phyloP scores from a whole-genome alignment of 2,329 filamentous ascomycete genomes.

The Davidsoniella virescens region DNA sequence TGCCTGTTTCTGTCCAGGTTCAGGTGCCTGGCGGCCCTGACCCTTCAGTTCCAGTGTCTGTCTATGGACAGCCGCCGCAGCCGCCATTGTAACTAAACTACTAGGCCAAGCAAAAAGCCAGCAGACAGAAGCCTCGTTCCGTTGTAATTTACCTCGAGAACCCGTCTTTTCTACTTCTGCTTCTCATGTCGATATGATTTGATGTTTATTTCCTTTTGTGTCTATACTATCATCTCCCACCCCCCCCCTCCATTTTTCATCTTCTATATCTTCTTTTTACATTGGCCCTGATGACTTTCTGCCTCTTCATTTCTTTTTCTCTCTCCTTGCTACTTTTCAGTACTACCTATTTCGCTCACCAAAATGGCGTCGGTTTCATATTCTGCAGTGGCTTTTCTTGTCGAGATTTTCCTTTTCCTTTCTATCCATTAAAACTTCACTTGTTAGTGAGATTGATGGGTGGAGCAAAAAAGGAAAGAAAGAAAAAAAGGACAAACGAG shows the following conservation, averaged over 20 bases:
- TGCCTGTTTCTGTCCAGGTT: background rate
- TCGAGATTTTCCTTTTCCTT: background rate
- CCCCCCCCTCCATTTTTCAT: background rate
- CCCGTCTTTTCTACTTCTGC: background rate
- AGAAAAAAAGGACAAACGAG: no score
- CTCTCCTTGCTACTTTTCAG: background rate
- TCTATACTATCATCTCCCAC: background rate
- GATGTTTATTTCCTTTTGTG: slow-evolving; percentile 1
- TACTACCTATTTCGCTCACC: background rate
- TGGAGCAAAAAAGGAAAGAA: no score
- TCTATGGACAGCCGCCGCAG: slow-evolving; percentile 2
- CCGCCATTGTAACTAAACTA: background rate
- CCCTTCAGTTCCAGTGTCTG: slow-evolving; percentile 2
- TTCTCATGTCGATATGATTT: slow-evolving; percentile 8
- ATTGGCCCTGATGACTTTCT: background rate
- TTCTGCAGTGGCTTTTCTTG: background rate
- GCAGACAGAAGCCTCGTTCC: background rate
- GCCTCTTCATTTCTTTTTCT: background rate
- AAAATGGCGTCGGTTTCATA: background rate
- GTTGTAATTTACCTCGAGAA: background rate
- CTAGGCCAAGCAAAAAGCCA: background rate
- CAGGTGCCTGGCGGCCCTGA: background rate
- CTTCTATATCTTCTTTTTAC: background rate
- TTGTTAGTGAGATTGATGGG: no score
- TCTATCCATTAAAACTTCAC: no score